Conservation (phyloP, 2,329 filamentous ascomycete species). For the Arthrobotrys entomopaga region DNA sequence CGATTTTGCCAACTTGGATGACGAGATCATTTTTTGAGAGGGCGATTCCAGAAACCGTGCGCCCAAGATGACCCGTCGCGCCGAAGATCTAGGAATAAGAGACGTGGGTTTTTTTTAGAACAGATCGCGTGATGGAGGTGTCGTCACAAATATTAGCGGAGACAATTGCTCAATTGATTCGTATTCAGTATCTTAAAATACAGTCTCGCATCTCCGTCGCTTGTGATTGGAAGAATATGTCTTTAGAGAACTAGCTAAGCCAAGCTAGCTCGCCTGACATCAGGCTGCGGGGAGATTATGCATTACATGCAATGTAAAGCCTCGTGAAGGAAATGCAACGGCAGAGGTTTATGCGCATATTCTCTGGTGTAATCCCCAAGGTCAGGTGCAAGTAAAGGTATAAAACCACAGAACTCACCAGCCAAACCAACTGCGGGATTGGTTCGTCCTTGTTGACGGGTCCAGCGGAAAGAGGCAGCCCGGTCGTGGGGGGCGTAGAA, state of each 20-base stretch:
- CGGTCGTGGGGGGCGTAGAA: conserved; percentile 27
- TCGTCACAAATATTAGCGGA: not conserved
- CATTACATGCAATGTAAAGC: not conserved
- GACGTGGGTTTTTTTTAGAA: conserved; percentile 7
- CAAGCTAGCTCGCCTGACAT: no score
- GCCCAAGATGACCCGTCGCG: conserved; percentile 95
- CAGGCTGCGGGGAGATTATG: not conserved
- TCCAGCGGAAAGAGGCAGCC: conserved; percentile 47
- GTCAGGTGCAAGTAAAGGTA: conserved; percentile 9
- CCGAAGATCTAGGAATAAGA: conserved; percentile 76
- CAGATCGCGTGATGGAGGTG: not conserved
- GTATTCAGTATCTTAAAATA: not conserved
- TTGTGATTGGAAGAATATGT: no score
- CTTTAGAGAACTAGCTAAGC: no score
- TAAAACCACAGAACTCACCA: conserved; percentile 30
- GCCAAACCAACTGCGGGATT: conserved; percentile 46
- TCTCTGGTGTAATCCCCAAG: not conserved
- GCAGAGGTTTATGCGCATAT: not conserved
- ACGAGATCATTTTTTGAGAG: conserved; percentile 84
- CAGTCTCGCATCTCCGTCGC: no score
- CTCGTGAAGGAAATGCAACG: not conserved
- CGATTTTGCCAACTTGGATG: conserved; percentile 83
- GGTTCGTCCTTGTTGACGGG: conserved; percentile 51
- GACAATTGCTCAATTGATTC: not conserved
- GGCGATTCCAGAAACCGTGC: conserved; percentile 84